Percentiles rank a stretch among this genome's conserved stretches.
These are phyloP conservation scores for Trametes cubensis DNA, from an alignment of 768 basidiomycete species.

Conservation along the genomic window DNA sequence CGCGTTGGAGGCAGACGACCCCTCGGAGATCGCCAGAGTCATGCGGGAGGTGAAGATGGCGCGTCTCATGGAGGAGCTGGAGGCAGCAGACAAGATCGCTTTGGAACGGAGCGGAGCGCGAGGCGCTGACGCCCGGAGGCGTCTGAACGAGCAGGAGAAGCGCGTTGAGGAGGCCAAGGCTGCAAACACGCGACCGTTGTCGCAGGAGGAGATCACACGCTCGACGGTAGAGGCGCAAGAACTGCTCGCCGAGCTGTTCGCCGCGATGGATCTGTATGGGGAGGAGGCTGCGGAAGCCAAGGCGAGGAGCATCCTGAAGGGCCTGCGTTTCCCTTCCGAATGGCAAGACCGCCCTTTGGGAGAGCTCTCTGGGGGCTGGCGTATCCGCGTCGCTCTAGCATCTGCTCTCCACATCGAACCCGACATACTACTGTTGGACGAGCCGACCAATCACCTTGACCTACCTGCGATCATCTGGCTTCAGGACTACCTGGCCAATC, in stretches of 20 bases:
- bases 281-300: constrained; percentile 80
- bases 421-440: constrained; percentile 89
- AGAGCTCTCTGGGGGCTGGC: constrained; percentile 22
- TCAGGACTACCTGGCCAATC: constrained; percentile 20
- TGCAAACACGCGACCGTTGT: constrained; percentile 5
- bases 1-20: constrained; percentile 62
- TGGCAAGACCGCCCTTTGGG: constrained; percentile 21
- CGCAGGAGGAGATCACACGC: constrained; percentile 9
- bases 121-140: constrained; percentile 22
- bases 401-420: constrained; percentile 93
- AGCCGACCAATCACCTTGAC: constrained; percentile 97
- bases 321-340: constrained; percentile 11
- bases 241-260: constrained; percentile 27
- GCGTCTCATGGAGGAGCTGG: constrained; percentile 19
- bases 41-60: constrained; percentile 85
- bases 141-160: constrained; percentile 25
- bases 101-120: constrained; percentile 26
- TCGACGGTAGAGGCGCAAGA: constrained; percentile 21
- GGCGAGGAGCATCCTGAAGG: constrained; percentile 61
- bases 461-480: constrained; percentile 78
- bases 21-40: constrained; percentile 90
- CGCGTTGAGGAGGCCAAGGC: constrained; percentile 20
- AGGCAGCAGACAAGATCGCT: constrained; percentile 27
- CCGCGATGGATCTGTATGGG: constrained; percentile 24
- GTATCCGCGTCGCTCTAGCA: constrained; percentile 41